These are phyloP conservation scores for Daedalea quercina DNA, from an alignment of 768 basidiomycete genomes.

Conservation along the genomic window DNA sequence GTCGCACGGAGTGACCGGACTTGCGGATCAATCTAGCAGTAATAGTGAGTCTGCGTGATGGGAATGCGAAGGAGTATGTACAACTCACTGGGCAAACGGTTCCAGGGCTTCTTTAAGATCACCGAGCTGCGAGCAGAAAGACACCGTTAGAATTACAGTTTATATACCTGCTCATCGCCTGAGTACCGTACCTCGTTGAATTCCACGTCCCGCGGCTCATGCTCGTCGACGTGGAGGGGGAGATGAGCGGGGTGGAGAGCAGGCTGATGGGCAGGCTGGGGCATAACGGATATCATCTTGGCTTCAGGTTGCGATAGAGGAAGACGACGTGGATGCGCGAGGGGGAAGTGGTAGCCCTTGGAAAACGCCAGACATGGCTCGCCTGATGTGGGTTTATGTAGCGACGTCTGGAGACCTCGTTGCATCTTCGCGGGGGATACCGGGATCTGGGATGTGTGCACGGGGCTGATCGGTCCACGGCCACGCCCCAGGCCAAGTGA, in stretches of 20 bases:
- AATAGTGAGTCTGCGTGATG: background rate
- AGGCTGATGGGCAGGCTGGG: conserved; percentile 18
- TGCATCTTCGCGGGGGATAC: conserved; percentile 22
- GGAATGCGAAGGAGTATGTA: background rate
- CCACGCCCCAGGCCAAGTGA: background rate
- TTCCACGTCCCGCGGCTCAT: conserved; percentile 19
- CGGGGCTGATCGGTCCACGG: conserved; percentile 15
- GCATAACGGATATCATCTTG: conserved; percentile 26
- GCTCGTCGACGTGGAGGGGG: conserved; percentile 19
- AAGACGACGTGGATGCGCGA: conserved; percentile 3
- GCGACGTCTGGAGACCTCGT: conserved; percentile 19
- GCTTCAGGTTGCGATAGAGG: conserved; percentile 2
- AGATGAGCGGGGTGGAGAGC: conserved; percentile 11
- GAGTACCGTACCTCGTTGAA: conserved; percentile 30
- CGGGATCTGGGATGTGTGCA: conserved; percentile 15
- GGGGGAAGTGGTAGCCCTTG: background rate
- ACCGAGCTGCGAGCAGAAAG: conserved; percentile 47
- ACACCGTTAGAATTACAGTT: conserved; percentile 6
- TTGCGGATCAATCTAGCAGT: conserved; percentile 38
- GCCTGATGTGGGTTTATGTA: conserved; percentile 13
- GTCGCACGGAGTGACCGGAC: conserved; percentile 42
- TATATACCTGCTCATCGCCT: background rate
- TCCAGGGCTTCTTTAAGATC: conserved; percentile 51
- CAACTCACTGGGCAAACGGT: conserved; percentile 52
- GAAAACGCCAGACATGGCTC: conserved; percentile 5